Evolutionary conservation across 768 basidiomycete species (phyloP).

Genomic region (Favolaschia claudopus): DNA sequence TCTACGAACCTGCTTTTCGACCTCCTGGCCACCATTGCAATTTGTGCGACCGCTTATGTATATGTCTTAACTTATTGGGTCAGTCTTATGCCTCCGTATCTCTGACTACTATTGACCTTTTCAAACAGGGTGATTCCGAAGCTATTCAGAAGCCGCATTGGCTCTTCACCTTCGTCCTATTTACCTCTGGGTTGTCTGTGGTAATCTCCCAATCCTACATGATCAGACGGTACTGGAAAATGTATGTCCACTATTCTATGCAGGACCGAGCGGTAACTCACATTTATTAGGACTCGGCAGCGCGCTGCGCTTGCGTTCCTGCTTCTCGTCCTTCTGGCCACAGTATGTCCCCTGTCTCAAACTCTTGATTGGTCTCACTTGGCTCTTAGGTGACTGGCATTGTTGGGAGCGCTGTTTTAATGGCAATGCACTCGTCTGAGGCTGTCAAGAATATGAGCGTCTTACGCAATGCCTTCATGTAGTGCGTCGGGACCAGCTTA

Average conservation of each 20-base stretch:
- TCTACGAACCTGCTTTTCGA: conserved; percentile 5
- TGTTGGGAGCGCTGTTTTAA: conserved; percentile 10
- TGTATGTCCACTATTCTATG: background rate
- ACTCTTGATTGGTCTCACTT: background rate
- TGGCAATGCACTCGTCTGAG: conserved; percentile 2
- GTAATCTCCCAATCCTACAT: conserved; percentile 23
- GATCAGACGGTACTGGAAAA: conserved; percentile 18
- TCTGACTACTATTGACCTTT: background rate
- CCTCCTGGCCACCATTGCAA: conserved; percentile 9
- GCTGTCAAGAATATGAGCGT: background rate
- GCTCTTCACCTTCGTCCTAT: conserved; percentile 4
- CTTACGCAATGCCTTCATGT: background rate
- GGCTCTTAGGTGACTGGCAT: conserved; percentile 10
- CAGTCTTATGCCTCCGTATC: background rate
- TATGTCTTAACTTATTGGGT: conserved; percentile 12
- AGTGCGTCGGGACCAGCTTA: background rate
- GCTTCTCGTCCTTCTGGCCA: background rate
- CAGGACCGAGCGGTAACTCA: conserved; percentile 19
- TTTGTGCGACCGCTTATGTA: conserved; percentile 10
- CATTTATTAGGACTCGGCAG: too few species aligned
- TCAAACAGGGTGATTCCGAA: conserved; percentile 4
- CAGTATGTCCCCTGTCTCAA: background rate
- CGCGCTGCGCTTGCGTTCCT: conserved; percentile 9
- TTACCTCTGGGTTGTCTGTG: conserved; percentile 6
- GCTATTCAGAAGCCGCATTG: conserved; percentile 3